A percentile compares a stretch with the other conserved stretches of the same genome.
phyloP scores from a whole-genome alignment of 225 moss, liverwort and hornwort genomes.

The Asterella californica region DNA sequence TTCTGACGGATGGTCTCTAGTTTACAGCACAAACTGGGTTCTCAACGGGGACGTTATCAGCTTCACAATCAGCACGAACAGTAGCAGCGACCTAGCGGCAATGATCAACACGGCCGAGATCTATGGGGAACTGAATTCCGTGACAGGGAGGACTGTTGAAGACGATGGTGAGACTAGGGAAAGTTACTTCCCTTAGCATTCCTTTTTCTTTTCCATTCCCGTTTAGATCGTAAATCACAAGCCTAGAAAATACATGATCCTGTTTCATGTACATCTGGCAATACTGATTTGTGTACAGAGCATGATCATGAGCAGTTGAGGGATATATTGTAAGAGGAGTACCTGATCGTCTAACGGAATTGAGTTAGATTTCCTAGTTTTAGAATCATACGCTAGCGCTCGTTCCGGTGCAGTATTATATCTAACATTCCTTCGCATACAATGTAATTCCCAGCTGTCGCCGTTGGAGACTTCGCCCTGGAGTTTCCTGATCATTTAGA shows the following conservation, averaged over 20 bases:
- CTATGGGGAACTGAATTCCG: not conserved
- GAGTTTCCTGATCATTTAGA: not conserved
- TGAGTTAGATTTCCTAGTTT: no score
- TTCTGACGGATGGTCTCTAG: no score
- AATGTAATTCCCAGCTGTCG: not conserved
- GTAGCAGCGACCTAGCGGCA: not conserved
- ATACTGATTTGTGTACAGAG: no score
- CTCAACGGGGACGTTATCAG: not conserved
- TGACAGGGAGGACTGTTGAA: not conserved
- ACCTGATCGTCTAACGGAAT: no score
- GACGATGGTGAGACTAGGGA: not conserved
- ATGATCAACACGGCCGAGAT: not conserved
- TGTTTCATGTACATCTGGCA: no score
- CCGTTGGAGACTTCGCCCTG: not conserved
- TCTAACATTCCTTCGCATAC: not conserved
- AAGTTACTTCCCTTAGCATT: not conserved
- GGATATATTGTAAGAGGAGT: no score
- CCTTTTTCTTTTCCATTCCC: no score
- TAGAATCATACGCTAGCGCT: not conserved
- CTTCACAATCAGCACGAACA: not conserved
- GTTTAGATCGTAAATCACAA: no score
- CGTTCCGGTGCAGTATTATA: not conserved
- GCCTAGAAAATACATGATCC: no score
- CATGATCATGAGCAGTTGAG: no score
- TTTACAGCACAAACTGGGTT: not conserved